A percentile compares a stretch with the other conserved stretches of the same genome.
phyloP scores from a whole-genome alignment of 73 alveolate species.

The Paramecium sexaurelia region DNA sequence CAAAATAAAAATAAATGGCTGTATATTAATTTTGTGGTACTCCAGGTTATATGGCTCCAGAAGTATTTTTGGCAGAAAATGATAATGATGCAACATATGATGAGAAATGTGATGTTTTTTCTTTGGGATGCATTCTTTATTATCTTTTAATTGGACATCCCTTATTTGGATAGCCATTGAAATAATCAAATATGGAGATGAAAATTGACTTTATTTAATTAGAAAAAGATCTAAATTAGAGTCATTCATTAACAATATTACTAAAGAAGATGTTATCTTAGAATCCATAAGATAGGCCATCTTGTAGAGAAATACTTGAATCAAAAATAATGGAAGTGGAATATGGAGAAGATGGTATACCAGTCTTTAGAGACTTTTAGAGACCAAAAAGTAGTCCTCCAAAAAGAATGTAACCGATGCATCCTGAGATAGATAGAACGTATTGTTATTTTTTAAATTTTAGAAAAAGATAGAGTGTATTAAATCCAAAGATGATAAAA shows the following conservation, averaged over 20 bases:
- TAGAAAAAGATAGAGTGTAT: not conserved
- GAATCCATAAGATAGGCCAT: slow-evolving; percentile 18
- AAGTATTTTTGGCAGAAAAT: slow-evolving; percentile 54
- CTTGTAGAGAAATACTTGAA: slow-evolving; percentile 22
- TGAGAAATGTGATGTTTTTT: slow-evolving; percentile 67
- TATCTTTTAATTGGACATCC: slow-evolving; percentile 58
- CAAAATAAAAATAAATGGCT: not conserved
- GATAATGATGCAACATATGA: slow-evolving; percentile 47
- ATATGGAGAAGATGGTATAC: slow-evolving; percentile 54
- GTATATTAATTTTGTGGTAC: slow-evolving; percentile 61
- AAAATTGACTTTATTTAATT: not conserved
- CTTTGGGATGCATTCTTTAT: slow-evolving; percentile 68
- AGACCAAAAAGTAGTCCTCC: slow-evolving; percentile 63
- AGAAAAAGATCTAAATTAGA: slow-evolving; percentile 19
- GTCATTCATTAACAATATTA: slow-evolving; percentile 1
- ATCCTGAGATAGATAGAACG: not conserved
- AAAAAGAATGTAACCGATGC: not conserved
- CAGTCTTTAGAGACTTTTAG: slow-evolving; percentile 46
- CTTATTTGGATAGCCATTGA: not conserved
- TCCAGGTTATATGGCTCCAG: slow-evolving; percentile 75
- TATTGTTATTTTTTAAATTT: not conserved
- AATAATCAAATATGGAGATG: slow-evolving; percentile 38
- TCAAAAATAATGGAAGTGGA: slow-evolving; percentile 15
- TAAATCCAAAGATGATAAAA: slow-evolving; percentile 31
- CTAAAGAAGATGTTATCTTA: not conserved